Base-by-base conservation (phyloP, 2,329 filamentous ascomycete species). In the Bretziella fagacearum region DNA sequence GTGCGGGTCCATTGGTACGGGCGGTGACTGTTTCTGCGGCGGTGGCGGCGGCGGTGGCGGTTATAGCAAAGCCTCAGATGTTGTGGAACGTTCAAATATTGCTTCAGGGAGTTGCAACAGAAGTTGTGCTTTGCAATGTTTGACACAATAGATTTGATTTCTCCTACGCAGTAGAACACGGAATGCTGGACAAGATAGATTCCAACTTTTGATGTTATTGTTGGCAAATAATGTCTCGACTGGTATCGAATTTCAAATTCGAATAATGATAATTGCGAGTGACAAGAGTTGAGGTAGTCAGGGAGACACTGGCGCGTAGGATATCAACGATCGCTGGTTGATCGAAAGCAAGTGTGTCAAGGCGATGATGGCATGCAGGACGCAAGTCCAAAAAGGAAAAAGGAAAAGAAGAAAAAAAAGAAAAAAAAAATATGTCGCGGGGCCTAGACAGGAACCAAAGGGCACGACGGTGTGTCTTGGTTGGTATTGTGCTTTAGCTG, bases 1-100 rank as follows among this genome's bases (percentile, higher is more conserved):
- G 25, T 40, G 49, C 22, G 36, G 43, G 40, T 49, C 40, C 49
- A 51, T 51, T 37, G 33, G 40, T 15, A 23, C 30, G 15, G 37
- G 30, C 36, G 39, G 44, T 22, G 35, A 30, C 35, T 25, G 30
- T 33, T 33, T 33, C 18, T 17, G 15, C 17, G 25, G 22, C 30
- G 8, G 15, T 18, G 25, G 26, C n/a, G 27, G 23, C 27, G 8
- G 17, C 20, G 23, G 27, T 30, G 40, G 39, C 29, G 25, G 18
- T 27, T 33, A 32, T 13, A 26, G 33, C 27, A 49, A 37, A 36
- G 41, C 18, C 43, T 17, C 13, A 4, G 8, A 43, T 43, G 43
- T 33, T 36, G 30, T 45, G 20, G 17, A 35, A 45, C 13, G 13
- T n/a, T 20, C 20, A 18, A 39, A 13, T 17, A 17, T n/a, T 39